Conservation (phyloP, 768 basidiomycete species). For the Pisolithus microcarpus region DNA sequence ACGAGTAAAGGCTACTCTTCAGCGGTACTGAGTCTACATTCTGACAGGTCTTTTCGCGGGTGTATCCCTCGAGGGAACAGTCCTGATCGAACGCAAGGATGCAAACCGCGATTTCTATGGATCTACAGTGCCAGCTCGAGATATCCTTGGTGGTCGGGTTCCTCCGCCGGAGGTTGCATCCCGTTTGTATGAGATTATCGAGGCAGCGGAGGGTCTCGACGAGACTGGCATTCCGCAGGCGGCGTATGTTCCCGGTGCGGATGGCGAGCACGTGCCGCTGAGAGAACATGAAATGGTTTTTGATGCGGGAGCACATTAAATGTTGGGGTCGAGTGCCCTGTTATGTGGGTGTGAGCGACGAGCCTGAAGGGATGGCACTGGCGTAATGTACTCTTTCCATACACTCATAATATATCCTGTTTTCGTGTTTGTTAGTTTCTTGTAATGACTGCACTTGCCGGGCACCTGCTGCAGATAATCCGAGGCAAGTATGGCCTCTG, state of each 20-base stretch:
- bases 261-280: constrained; percentile 50
- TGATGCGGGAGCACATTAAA: constrained; percentile 53
- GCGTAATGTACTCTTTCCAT: too few species aligned
- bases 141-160: constrained; percentile 88
- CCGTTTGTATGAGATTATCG: constrained; percentile 90
- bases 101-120: constrained; percentile 97
- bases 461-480: too few species aligned
- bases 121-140: constrained; percentile 77
- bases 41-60: constrained; percentile 84
- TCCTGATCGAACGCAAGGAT: constrained; percentile 90
- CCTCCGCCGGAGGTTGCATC: constrained; percentile 97
- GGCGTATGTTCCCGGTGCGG: constrained; percentile 68
- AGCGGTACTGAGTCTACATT: neutral
- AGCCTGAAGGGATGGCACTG: too few species aligned
- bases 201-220: constrained; percentile 90
- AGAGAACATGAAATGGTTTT: constrained; percentile 55
- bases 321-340: too few species aligned
- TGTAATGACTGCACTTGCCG: too few species aligned
- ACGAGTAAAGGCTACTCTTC: too few species aligned
- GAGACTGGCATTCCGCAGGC: constrained; percentile 72
- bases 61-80: constrained; percentile 89
- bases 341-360: too few species aligned
- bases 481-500: too few species aligned
- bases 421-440: too few species aligned
- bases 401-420: too few species aligned